Evolutionary conservation across 345 rosid species (phyloP).

Genomic region (Citrus medica): DNA sequence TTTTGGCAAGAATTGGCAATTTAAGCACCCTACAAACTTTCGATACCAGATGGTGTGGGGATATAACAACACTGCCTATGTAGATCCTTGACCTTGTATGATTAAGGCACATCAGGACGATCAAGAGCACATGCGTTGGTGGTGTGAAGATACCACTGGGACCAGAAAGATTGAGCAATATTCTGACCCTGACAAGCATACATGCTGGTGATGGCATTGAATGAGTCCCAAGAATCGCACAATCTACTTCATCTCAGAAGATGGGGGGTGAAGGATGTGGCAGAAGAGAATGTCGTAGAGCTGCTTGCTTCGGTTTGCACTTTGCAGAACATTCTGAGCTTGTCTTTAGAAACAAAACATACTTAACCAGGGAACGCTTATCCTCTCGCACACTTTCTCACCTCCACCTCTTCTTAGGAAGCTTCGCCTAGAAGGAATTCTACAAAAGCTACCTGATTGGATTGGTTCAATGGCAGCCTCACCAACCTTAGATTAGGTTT

Average conservation of each 20-base stretch:
- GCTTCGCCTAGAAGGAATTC: conserved; percentile 28
- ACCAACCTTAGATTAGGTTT: conserved; percentile 29
- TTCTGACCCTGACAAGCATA: conserved; percentile 34
- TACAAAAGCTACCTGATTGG: conserved; percentile 32
- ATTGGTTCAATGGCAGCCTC: conserved; percentile 26
- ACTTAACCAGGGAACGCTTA: conserved; percentile 1
- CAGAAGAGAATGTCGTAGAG: conserved; percentile 23
- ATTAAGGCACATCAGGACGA: conserved; percentile 34
- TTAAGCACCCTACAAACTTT: conserved; percentile 26
- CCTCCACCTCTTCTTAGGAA: conserved; percentile 36
- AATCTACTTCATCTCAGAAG: conserved; percentile 28
- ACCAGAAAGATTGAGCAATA: conserved; percentile 25
- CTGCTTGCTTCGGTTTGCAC: conserved; percentile 28
- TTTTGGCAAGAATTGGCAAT: conserved; percentile 24
- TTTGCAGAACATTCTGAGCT: conserved; percentile 29
- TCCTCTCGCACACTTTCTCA: conserved; percentile 25
- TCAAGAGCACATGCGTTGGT: conserved; percentile 13
- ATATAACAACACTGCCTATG: conserved; percentile 13
- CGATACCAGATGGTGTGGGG: conserved; percentile 35
- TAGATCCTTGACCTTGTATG: conserved; percentile 20
- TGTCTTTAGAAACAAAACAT: conserved; percentile 27
- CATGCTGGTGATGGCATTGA: conserved; percentile 27
- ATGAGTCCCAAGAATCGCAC: conserved; percentile 13
- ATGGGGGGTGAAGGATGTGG: conserved; percentile 34
- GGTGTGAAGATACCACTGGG: conserved; percentile 30